Base-by-base conservation (phyloP, 768 basidiomycete species). In the Rhizopogon vesiculosus region DNA sequence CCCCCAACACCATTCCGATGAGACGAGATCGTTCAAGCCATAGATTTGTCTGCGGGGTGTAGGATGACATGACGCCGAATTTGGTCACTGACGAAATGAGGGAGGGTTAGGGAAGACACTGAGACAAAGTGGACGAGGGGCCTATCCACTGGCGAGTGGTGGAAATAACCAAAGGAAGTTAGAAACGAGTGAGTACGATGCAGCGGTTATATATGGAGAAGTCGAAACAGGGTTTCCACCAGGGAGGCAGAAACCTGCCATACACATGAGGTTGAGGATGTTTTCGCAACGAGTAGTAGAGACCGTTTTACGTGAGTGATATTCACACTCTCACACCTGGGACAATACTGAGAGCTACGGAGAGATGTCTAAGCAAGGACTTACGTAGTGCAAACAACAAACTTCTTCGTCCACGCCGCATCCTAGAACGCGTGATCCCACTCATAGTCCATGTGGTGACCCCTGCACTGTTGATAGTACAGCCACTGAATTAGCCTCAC, bases 11-110 rank as follows among this genome's bases (percentile, higher is more conserved):
- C 55, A 61, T 61, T 4, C 66, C 68, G 45, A 53, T 51, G 8
- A 65, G 64, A 38, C 58, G 63, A 0, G 65, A 69, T 45, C 63
- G 44, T 45, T 67, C 67, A 8, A 69, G 53, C 66, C 63, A 67
- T 16, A 69, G 33, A 29, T 64, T 29, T 7, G 65, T 60, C 10
- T 50, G 4, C 0, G 59, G 56, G 22, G 62, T 60, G 7, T 57
- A 48, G 18, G 65, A 49, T 7, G 61, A 56, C 66, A 67, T 66
- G 16, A 5, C 40, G 19, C 10, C 12, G 16, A 51, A 40, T 13
- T 9, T 19, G 2, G 9, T 1, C 10, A 18, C n/a, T 25, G n/a
- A 51, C 3, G 19, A 19, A 39, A n/a, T 28, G 33, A 35, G 33
- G 10, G 13, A 0, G 18, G 22, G 39, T 38, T 40, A 28, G 16